phyloP scores from a whole-genome alignment of 306 rosid species.

The Macrotyloma uniflorum region DNA sequence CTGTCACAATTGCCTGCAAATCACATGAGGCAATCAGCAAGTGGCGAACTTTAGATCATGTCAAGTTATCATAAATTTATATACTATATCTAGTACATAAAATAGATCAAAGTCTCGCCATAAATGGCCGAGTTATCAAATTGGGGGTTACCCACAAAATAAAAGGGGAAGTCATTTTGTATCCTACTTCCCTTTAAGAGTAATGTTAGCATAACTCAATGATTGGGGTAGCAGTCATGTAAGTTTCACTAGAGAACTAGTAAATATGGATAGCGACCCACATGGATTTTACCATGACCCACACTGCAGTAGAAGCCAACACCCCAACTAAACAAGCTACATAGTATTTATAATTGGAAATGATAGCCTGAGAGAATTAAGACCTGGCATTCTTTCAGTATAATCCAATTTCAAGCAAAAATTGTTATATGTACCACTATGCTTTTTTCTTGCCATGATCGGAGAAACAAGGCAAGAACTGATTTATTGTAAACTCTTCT shows the following conservation, averaged over 20 bases:
- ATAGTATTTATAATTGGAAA: background rate
- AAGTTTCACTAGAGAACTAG: background rate
- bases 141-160: background rate
- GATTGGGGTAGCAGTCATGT: background rate
- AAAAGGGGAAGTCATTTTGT: background rate
- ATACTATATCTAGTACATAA: slow-evolving; percentile 21
- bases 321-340: slow-evolving; percentile 7
- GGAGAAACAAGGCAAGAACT: slow-evolving; percentile 19
- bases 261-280: background rate
- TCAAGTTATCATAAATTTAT: slow-evolving; percentile 7
- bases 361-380: background rate
- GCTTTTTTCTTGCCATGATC: background rate
- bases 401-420: background rate
- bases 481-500: slow-evolving; percentile 13
- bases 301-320: background rate
- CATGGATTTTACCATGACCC: background rate
- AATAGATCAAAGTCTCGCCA: slow-evolving; percentile 21
- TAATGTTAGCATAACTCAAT: background rate
- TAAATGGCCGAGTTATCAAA: slow-evolving; percentile 23
- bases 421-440: slow-evolving; percentile 18
- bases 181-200: background rate
- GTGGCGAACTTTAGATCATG: slow-evolving; percentile 27
- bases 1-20: slow-evolving; percentile 84
- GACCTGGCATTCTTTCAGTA: background rate
- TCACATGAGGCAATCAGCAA: slow-evolving; percentile 41